A percentile compares a stretch with the other conserved stretches of the same genome.
Evolutionary conservation across 306 rosid genomes (phyloP).

Genomic region (Mimosa bimucronata): DNA sequence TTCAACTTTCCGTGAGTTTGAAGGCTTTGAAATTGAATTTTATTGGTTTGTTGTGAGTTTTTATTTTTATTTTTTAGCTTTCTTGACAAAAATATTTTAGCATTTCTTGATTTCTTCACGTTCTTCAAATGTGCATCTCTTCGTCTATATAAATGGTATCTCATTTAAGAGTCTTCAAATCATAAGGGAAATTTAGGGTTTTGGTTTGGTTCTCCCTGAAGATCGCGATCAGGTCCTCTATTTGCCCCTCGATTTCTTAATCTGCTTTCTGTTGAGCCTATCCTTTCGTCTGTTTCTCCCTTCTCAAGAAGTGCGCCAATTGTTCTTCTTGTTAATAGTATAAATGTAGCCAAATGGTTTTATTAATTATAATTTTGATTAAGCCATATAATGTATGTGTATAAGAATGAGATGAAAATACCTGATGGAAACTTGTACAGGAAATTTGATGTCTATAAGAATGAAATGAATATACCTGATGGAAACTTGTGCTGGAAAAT

Average conservation of each 20-base stretch:
- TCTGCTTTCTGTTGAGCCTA: neutral
- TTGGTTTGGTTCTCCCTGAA: conserved; percentile 40
- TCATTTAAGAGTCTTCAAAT: conserved; percentile 42
- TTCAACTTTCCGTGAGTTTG: conserved; percentile 59
- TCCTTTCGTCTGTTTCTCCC: conserved; percentile 1
- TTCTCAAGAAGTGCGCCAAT: neutral
- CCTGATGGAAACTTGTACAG: conserved; percentile 27
- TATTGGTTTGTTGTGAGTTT: neutral
- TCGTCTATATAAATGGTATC: conserved; percentile 46
- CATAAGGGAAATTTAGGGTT: conserved; percentile 45
- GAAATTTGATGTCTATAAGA: neutral
- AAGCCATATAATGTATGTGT: neutral
- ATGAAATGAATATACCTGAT: conserved; percentile 18
- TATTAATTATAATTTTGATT: conserved; percentile 12
- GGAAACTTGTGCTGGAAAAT: conserved; percentile 42
- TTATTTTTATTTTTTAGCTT: neutral
- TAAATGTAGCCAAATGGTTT: conserved; percentile 19
- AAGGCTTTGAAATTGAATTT: conserved; percentile 42
- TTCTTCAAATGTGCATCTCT: conserved; percentile 24
- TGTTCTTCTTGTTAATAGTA: neutral
- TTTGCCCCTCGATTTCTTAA: conserved; percentile 12
- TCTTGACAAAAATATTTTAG: neutral
- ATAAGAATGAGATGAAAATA: conserved; percentile 18
- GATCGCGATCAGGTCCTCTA: conserved; percentile 31
- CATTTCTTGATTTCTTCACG: conserved; percentile 35